Conservation (phyloP, 108 stramenopile genomes). For the Schizochytrium sp. region DNA sequence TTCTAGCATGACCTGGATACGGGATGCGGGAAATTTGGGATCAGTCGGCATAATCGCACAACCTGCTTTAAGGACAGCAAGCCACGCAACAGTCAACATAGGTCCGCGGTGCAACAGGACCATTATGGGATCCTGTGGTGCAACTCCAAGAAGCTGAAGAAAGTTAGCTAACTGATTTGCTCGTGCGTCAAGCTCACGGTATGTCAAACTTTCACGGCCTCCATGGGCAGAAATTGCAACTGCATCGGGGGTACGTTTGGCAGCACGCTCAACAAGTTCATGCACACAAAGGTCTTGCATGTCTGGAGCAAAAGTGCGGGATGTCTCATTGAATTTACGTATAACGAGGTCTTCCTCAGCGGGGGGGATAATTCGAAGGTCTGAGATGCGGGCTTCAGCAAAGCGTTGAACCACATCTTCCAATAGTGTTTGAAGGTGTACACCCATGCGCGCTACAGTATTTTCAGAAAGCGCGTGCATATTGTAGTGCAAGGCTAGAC, state of each 20-base stretch:
- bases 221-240: conserved; percentile 3
- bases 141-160: neutral
- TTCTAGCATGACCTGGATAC: conserved; percentile 4
- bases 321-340: conserved; percentile 40
- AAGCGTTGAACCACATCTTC: neutral
- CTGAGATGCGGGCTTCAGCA: conserved; percentile 21
- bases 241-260: neutral
- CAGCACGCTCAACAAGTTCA: conserved; percentile 28
- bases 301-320: neutral
- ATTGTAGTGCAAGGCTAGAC: conserved; percentile 41
- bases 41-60: conserved; percentile 21
- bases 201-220: conserved; percentile 45
- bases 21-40: neutral
- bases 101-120: conserved; percentile 24
- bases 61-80: conserved; percentile 38
- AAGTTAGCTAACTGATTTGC: conserved; percentile 54
- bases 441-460: conserved; percentile 14
- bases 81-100: conserved; percentile 54
- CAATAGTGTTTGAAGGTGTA: neutral
- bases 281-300: neutral
- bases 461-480: neutral
- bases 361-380: neutral
- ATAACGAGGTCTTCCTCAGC: conserved; percentile 16
- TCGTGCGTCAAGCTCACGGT: conserved; percentile 24
- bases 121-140: neutral